Conservation (phyloP, 495 filamentous ascomycete genomes). For the Neurospora sp. region DNA sequence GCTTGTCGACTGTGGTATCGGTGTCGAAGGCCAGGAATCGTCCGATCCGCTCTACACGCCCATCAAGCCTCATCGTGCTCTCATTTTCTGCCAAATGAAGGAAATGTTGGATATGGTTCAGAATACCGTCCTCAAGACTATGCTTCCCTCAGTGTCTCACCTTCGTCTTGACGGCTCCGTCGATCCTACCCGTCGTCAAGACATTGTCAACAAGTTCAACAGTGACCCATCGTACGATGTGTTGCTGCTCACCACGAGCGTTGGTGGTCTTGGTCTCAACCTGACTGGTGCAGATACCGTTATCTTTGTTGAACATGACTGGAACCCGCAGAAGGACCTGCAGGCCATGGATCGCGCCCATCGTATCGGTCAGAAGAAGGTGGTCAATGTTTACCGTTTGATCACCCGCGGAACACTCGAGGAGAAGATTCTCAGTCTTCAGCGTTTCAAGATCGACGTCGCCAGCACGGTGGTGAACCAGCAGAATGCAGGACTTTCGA, state of each 20-base stretch:
- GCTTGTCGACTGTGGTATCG: constrained; percentile 91
- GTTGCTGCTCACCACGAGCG: constrained; percentile 82
- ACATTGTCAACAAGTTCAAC: constrained; percentile 98
- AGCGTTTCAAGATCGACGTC: constrained; percentile 99
- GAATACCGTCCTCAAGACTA: constrained; percentile 72
- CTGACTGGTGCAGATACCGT: constrained; percentile 96
- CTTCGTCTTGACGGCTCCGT: constrained; percentile 87
- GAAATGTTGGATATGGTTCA: constrained; percentile 99
- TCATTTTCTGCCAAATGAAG: constrained; percentile 99
- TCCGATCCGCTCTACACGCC: constrained; percentile 52
- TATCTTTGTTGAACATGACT: constrained; percentile 98
- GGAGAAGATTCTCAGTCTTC: constrained; percentile 96
- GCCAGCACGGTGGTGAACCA: constrained; percentile 97
- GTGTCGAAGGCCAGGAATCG: constrained; percentile 57
- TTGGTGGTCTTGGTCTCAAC: constrained; percentile 90
- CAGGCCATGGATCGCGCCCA: constrained; percentile 99
- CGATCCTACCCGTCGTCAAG: constrained; percentile 81
- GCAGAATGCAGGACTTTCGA: constrained; percentile 85
- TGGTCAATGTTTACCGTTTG: constrained; percentile 97
- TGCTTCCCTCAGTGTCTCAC: constrained; percentile 80
- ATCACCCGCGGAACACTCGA: constrained; percentile 92
- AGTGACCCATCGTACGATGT: constrained; percentile 92
- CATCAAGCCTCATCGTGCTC: constrained; percentile 87
- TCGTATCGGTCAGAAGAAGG: constrained; percentile 98
- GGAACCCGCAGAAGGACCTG: constrained; percentile 98